Evolutionary conservation across 257 asterid species (phyloP).

Genomic region (Solanum habrochaites): DNA sequence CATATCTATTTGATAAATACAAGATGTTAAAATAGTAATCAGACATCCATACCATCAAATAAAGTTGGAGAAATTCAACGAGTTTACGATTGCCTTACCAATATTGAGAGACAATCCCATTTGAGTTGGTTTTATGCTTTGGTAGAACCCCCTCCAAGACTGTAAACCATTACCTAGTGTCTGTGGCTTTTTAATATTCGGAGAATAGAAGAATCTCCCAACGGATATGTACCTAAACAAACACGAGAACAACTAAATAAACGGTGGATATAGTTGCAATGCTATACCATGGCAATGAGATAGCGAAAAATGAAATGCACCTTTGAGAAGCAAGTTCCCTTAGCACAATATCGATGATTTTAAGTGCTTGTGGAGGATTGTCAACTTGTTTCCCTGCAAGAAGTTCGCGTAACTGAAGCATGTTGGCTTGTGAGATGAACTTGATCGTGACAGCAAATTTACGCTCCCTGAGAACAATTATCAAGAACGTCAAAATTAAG

Average conservation of each 20-base stretch:
- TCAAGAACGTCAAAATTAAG: background rate
- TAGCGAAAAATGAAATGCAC: background rate
- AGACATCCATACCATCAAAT: background rate
- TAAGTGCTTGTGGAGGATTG: conserved; percentile 34
- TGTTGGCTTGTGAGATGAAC: conserved; percentile 33
- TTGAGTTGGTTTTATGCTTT: conserved; percentile 94
- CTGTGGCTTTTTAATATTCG: conserved; percentile 73
- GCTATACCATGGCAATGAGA: background rate
- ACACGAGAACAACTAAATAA: background rate
- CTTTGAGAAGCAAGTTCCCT: conserved; percentile 36
- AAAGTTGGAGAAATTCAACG: background rate
- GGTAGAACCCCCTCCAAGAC: conserved; percentile 99
- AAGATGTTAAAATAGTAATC: background rate
- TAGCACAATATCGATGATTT: conserved; percentile 39
- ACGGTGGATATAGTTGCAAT: background rate
- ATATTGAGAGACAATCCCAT: conserved; percentile 97
- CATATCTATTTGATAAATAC: conserved; percentile 46
- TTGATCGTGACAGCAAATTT: conserved; percentile 26
- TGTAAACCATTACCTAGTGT: conserved; percentile 91
- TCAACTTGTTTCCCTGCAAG: conserved; percentile 28
- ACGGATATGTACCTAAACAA: conserved; percentile 66
- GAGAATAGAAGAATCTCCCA: conserved; percentile 92
- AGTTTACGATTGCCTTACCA: conserved; percentile 24
- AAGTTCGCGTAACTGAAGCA: conserved; percentile 26
- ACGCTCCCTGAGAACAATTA: conserved; percentile 18